These are phyloP conservation scores for Phytophthora crassamura DNA, from an alignment of 352 stramenopile species.

Conservation along the genomic window DNA sequence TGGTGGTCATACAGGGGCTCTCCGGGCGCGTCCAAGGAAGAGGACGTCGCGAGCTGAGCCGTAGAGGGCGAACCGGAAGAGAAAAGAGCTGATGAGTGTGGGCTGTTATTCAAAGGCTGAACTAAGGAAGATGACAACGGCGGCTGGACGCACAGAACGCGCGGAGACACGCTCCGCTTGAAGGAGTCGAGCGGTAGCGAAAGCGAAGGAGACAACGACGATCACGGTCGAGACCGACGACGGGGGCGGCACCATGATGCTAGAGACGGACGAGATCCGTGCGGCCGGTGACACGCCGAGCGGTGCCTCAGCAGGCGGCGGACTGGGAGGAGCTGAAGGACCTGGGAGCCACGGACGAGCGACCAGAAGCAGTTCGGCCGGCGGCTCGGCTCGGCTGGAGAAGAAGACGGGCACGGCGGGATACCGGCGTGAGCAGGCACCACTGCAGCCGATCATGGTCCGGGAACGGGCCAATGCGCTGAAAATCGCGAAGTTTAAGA, in stretches of 20 bases:
- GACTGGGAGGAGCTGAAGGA: too few species aligned
- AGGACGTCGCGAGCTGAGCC: background rate
- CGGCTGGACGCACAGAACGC: background rate
- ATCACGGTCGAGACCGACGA: background rate
- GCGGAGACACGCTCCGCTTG: background rate
- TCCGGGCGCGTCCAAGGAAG: background rate
- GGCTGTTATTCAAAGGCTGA: background rate
- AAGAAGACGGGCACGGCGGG: background rate
- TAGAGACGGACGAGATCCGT: background rate
- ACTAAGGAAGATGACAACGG: background rate
- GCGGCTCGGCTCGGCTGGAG: background rate
- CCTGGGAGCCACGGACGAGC: too few species aligned
- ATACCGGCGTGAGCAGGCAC: background rate
- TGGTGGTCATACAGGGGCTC: constrained; percentile 6
- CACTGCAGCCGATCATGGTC: background rate
- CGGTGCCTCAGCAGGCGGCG: too few species aligned
- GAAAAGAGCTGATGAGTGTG: background rate
- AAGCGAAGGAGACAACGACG: too few species aligned
- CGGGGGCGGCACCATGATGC: background rate
- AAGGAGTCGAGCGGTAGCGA: background rate
- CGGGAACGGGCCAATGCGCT: constrained; percentile 13
- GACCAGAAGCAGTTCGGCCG: too few species aligned
- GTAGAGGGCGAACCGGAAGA: background rate
- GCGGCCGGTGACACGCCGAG: too few species aligned
- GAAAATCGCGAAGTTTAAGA: constrained; percentile 10